Conservation (phyloP, 2,329 filamentous ascomycete genomes). For the Calonectria naviculata region DNA sequence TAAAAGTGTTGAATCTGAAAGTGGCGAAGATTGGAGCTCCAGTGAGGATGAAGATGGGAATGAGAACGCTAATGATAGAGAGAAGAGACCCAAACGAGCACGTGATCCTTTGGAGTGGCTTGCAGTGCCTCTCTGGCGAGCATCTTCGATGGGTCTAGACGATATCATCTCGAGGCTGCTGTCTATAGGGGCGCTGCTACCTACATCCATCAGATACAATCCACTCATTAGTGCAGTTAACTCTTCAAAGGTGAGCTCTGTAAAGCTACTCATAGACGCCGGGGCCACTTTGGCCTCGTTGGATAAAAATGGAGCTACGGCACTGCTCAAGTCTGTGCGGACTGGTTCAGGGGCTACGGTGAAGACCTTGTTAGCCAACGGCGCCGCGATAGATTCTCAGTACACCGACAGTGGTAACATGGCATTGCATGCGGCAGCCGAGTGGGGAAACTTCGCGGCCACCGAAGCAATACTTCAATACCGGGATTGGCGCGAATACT, state of each 20-base stretch:
- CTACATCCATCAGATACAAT: not conserved
- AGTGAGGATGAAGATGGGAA: too few relatives aligned
- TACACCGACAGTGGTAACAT: not conserved
- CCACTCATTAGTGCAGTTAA: not conserved
- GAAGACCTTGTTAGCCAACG: not conserved
- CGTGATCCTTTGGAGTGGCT: not conserved
- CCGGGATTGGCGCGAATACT: not conserved
- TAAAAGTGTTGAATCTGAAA: too few relatives aligned
- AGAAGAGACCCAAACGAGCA: not conserved
- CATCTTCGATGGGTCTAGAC: not conserved
- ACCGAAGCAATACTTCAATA: not conserved
- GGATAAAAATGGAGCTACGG: too few relatives aligned
- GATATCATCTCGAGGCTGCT: not conserved
- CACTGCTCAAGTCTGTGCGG: too few relatives aligned
- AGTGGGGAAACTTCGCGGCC: not conserved
- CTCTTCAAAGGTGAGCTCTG: not conserved
- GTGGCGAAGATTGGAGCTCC: too few relatives aligned
- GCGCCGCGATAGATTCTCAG: not conserved
- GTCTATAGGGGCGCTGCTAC: not conserved
- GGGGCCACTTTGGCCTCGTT: too few relatives aligned
- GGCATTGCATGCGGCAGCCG: not conserved
- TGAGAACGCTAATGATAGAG: too few relatives aligned
- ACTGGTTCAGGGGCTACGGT: not conserved
- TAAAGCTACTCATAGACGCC: not conserved
- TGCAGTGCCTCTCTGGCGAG: not conserved